Percentiles rank a stretch among this genome's conserved stretches.
Conservation (phyloP, 257 asterid species). For the Salvia splendens region DNA sequence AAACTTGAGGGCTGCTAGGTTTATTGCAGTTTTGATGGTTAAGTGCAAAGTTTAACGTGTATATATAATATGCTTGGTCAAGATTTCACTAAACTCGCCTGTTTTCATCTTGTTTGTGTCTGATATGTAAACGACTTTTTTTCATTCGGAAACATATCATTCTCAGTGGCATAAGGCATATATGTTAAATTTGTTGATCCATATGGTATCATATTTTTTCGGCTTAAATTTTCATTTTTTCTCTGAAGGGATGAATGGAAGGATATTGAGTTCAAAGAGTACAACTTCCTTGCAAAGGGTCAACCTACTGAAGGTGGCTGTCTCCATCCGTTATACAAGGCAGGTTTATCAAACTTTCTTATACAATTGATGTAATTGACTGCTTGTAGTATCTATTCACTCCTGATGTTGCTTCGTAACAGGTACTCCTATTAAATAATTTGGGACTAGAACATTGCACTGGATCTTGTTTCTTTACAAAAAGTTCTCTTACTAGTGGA, state of each 20-base stretch:
- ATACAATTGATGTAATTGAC: constrained; percentile 21
- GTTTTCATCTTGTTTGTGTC: constrained; percentile 16
- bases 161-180: neutral
- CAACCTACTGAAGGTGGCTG: constrained; percentile 95
- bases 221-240: constrained; percentile 19
- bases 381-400: neutral
- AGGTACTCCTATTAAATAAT: neutral
- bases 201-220: neutral
- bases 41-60: neutral
- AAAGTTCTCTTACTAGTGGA: neutral
- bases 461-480: neutral
- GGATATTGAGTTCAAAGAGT: constrained; percentile 87
- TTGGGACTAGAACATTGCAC: constrained; percentile 10
- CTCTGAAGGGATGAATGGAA: constrained; percentile 89
- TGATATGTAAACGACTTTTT: neutral
- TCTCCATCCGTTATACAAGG: constrained; percentile 94
- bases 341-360: constrained; percentile 36
- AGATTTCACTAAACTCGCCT: neutral
- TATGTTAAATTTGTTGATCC: constrained; percentile 6
- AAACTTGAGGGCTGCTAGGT: constrained; percentile 6
- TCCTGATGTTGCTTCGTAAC: constrained; percentile 12
- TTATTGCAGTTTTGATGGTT: constrained; percentile 12
- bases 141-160: neutral
- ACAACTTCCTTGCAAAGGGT: constrained; percentile 94
- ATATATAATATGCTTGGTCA: neutral